These are phyloP conservation scores for Chlorophyllum brunneum DNA, from an alignment of 768 basidiomycete species.

Conservation along the genomic window DNA sequence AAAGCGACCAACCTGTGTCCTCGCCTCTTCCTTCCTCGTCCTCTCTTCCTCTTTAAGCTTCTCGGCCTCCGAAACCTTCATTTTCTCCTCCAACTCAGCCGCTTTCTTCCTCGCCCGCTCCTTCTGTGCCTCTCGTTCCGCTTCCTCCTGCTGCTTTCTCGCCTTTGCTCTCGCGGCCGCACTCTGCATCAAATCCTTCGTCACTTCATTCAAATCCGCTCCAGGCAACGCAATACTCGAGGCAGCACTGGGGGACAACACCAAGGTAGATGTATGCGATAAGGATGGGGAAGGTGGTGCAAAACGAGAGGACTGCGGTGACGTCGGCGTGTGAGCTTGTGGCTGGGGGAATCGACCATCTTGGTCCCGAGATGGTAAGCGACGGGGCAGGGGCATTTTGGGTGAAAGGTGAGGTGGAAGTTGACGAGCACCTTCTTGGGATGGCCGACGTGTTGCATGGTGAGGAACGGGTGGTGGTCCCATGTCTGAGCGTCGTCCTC, in stretches of 20 bases:
- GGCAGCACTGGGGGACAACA: slow-evolving; percentile 31
- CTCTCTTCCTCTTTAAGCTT: slow-evolving; percentile 17
- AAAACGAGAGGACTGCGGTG: slow-evolving; percentile 26
- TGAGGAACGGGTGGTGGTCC: slow-evolving; percentile 48
- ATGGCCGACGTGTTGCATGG: slow-evolving; percentile 29
- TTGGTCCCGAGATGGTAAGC: slow-evolving; percentile 37
- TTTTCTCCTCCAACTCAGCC: slow-evolving; percentile 65
- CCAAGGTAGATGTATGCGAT: slow-evolving; percentile 36
- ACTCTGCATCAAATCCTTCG: slow-evolving; percentile 76
- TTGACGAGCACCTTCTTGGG: slow-evolving; percentile 44
- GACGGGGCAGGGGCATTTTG: slow-evolving; percentile 30
- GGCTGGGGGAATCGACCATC: slow-evolving; percentile 28
- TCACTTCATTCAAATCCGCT: slow-evolving; percentile 58
- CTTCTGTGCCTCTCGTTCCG: slow-evolving; percentile 72
- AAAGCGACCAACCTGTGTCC: slow-evolving; percentile 9
- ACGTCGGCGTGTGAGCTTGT: slow-evolving; percentile 25
- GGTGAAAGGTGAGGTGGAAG: slow-evolving; percentile 53
- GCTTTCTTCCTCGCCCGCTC: slow-evolving; percentile 83
- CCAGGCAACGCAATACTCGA: slow-evolving; percentile 29
- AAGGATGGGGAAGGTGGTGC: slow-evolving; percentile 42
- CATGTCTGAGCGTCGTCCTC: slow-evolving; percentile 44
- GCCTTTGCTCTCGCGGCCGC: slow-evolving; percentile 82
- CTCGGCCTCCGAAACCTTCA: slow-evolving; percentile 37
- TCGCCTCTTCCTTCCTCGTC: slow-evolving; percentile 11
- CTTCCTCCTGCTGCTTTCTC: slow-evolving; percentile 79